These are phyloP conservation scores for Aspergillus ruber DNA, from an alignment of 2,329 filamentous ascomycete genomes.

Conservation along the genomic window DNA sequence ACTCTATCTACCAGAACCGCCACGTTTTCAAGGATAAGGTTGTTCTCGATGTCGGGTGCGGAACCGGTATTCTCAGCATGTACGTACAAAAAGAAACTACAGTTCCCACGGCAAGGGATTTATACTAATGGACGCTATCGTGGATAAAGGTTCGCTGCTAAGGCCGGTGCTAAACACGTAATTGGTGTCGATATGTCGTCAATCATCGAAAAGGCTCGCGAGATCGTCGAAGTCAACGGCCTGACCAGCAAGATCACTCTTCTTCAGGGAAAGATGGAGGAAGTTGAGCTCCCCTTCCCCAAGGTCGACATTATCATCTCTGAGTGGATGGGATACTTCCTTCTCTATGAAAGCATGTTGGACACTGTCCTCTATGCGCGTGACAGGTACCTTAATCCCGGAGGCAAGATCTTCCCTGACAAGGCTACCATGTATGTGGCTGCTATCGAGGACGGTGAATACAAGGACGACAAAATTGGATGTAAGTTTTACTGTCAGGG, in stretches of 20 bases:
- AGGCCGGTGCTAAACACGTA: conserved; percentile 94
- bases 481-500: conserved; percentile 56
- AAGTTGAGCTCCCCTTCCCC: conserved; percentile 84
- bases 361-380: conserved; percentile 96
- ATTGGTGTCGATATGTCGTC: conserved; percentile 99
- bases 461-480: conserved; percentile 99
- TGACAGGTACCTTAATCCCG: conserved; percentile 80
- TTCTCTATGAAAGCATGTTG: conserved; percentile 98
- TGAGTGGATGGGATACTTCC: conserved; percentile 99
- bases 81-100: conserved; percentile 38
- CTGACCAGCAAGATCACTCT: conserved; percentile 95
- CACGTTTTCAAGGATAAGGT: conserved; percentile 89
- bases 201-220: conserved; percentile 95
- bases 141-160: conserved; percentile 77
- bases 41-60: conserved; percentile 94
- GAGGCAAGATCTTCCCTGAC: conserved; percentile 94
- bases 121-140: conserved; percentile 11
- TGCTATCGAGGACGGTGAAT: conserved; percentile 96
- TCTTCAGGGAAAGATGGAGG: conserved; percentile 99
- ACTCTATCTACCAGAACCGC: conserved; percentile 93
- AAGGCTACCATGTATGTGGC: conserved; percentile 97
- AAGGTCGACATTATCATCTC: conserved; percentile 99
- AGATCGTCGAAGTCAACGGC: conserved; percentile 90
- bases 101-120: neutral
- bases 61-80: conserved; percentile 98